A percentile compares a stretch with the other conserved stretches of the same genome.
Conservation (phyloP, 2,329 filamentous ascomycete genomes). For the Botrytis byssoidea region DNA sequence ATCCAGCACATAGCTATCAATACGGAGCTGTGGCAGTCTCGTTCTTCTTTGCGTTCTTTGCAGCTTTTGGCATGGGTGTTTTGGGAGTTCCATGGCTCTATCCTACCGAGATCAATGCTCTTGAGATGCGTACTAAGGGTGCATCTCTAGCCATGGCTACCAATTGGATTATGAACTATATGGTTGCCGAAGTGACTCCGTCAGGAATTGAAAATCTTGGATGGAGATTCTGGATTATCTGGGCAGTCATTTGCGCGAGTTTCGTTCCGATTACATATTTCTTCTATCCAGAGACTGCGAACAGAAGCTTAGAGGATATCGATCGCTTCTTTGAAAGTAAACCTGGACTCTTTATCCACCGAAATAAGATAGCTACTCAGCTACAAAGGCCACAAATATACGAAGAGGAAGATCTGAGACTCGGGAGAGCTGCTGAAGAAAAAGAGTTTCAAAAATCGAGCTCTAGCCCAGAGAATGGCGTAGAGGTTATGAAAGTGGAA, state of each 20-base stretch:
- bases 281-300: constrained; percentile 53
- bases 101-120: constrained; percentile 55
- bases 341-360: constrained; percentile 28
- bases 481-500: constrained; percentile 1
- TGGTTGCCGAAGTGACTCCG: constrained; percentile 43
- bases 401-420: constrained; percentile 28
- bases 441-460: not conserved
- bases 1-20: constrained; percentile 40
- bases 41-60: constrained; percentile 53
- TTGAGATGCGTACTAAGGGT: constrained; percentile 53
- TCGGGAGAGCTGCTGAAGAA: constrained; percentile 22
- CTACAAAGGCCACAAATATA: constrained; percentile 27
- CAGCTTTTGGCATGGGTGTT: constrained; percentile 49
- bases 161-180: constrained; percentile 55
- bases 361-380: constrained; percentile 29
- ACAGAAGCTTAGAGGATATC: constrained; percentile 51
- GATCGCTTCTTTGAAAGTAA: constrained; percentile 46
- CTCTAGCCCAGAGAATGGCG: not conserved
- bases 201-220: constrained; percentile 39
- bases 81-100: constrained; percentile 45
- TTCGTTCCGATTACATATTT: constrained; percentile 46
- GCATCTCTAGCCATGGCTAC: constrained; percentile 51
- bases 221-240: constrained; percentile 44
- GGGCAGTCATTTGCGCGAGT: constrained; percentile 37
- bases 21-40: constrained; percentile 49